Evolutionary conservation across 202 grass and related monocot genomes (phyloP).

Genomic region (Hordeum pubiflorum): DNA sequence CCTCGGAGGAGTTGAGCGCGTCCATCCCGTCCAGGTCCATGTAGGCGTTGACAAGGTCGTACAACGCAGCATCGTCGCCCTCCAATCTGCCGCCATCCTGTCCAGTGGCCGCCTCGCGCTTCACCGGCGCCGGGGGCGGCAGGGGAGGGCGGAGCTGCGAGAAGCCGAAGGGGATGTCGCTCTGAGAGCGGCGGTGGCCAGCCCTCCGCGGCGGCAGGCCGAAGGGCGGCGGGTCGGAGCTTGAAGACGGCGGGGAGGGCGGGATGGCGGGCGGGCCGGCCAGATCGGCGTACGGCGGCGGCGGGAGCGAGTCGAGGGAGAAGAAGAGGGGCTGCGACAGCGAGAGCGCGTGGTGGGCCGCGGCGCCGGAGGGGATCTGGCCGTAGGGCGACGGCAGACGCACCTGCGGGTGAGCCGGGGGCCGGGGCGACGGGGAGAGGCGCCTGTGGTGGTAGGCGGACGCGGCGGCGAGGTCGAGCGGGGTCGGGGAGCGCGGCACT

Average conservation of each 20-base stretch:
- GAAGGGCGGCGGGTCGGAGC: conserved; percentile 26
- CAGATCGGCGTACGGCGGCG: conserved; percentile 52
- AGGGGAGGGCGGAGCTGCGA: conserved; percentile 42
- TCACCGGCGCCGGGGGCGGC: conserved; percentile 39
- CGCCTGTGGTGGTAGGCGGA: conserved; percentile 16
- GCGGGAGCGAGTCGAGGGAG: conserved; percentile 71
- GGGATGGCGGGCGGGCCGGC: conserved; percentile 24
- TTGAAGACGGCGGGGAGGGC: conserved; percentile 35
- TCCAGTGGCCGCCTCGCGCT: conserved; percentile 36
- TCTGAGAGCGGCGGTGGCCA: conserved; percentile 62
- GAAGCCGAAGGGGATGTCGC: conserved; percentile 65
- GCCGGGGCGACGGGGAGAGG: conserved; percentile 40
- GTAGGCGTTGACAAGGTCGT: conserved; percentile 78
- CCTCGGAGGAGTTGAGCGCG: conserved; percentile 63
- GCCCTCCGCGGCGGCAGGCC: conserved; percentile 42
- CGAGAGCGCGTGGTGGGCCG: conserved; percentile 51
- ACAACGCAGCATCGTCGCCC: conserved; percentile 40
- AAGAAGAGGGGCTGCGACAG: conserved; percentile 75
- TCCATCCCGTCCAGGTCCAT: conserved; percentile 88
- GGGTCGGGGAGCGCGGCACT: conserved; percentile 37
- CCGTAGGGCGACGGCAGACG: conserved; percentile 39
- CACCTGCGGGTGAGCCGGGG: conserved; percentile 50
- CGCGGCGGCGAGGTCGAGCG: conserved; percentile 32
- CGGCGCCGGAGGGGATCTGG: conserved; percentile 35
- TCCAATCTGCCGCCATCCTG: conserved; percentile 36